Conservation (phyloP, 371 early-diverging fungal species). For the Mucor sp. region DNA sequence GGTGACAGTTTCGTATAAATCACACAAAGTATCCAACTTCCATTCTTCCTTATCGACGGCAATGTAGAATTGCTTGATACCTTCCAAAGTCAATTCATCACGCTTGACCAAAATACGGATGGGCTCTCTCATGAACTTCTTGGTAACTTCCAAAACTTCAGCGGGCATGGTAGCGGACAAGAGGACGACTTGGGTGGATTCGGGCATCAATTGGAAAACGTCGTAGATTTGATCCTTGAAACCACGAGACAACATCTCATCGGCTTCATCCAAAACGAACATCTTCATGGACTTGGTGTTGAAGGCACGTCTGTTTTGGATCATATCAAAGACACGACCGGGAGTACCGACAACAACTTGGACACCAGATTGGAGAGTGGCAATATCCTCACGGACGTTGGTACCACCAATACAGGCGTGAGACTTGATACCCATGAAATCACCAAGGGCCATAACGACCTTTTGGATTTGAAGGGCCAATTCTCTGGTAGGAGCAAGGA, state of each 20-base stretch:
- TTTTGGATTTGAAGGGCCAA: slow-evolving; percentile 90
- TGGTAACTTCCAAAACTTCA: slow-evolving; percentile 91
- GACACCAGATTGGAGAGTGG: slow-evolving; percentile 63
- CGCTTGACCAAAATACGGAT: slow-evolving; percentile 95
- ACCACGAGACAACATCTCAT: slow-evolving; percentile 94
- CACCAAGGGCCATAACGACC: slow-evolving; percentile 83
- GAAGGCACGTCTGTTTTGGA: slow-evolving; percentile 77
- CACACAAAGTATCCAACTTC: slow-evolving; percentile 90
- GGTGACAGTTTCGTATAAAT: slow-evolving; percentile 90
- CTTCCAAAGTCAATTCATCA: slow-evolving; percentile 96
- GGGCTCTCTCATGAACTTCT: slow-evolving; percentile 92
- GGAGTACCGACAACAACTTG: slow-evolving; percentile 95
- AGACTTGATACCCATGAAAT: slow-evolving; percentile 80
- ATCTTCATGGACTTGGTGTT: slow-evolving; percentile 81
- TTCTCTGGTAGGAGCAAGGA: slow-evolving; percentile 92
- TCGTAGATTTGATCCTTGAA: slow-evolving; percentile 96
- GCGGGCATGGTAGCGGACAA: slow-evolving; percentile 93
- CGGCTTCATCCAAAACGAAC: slow-evolving; percentile 97
- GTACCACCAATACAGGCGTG: slow-evolving; percentile 94
- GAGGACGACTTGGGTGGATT: slow-evolving; percentile 85
- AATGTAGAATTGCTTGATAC: slow-evolving; percentile 93
- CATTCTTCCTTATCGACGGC: slow-evolving; percentile 90
- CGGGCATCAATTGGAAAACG: slow-evolving; percentile 87
- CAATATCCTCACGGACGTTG: slow-evolving; percentile 80
- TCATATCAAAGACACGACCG: slow-evolving; percentile 95